A percentile compares a stretch with the other conserved stretches of the same genome.
Conservation (phyloP, 2,329 filamentous ascomycete genomes). For the Diaporthe vaccinii region DNA sequence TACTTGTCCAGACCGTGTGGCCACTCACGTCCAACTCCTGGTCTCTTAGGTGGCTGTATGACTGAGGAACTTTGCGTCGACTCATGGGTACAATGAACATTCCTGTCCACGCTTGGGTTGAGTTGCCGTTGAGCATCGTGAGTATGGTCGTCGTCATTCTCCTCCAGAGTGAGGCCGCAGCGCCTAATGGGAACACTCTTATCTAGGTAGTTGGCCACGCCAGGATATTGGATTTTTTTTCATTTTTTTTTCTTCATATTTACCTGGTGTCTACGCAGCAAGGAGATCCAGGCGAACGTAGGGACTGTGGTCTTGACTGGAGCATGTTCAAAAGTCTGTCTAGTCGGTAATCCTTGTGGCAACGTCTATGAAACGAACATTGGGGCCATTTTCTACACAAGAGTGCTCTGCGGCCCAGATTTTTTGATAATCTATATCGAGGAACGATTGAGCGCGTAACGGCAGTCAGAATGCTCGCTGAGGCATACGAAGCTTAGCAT, state of each 20-base stretch:
- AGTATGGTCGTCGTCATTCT: background rate
- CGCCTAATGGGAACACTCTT: background rate
- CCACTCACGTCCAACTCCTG: conserved; percentile 78
- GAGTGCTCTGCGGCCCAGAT: no score
- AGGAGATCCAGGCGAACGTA: background rate
- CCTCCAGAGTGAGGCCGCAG: background rate
- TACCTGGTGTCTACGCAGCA: background rate
- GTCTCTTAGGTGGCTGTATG: conserved; percentile 72
- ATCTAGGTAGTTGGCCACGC: background rate
- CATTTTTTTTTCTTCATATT: no score
- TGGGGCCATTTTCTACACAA: background rate
- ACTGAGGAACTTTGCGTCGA: conserved; percentile 60
- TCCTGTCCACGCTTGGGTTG: conserved; percentile 45
- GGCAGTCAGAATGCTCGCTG: conserved; percentile 55
- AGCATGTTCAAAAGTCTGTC: background rate
- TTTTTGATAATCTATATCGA: no score
- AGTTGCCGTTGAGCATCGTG: conserved; percentile 56
- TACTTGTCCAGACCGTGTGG: conserved; percentile 76
- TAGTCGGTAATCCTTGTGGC: background rate
- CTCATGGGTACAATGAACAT: no score
- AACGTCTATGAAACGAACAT: no score
- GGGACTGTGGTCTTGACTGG: background rate
- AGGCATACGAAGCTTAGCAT: conserved; percentile 72
- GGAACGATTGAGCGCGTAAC: background rate
- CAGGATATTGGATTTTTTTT: background rate